Conservation (phyloP, 768 basidiomycete genomes). For the Termitomyces sp. region DNA sequence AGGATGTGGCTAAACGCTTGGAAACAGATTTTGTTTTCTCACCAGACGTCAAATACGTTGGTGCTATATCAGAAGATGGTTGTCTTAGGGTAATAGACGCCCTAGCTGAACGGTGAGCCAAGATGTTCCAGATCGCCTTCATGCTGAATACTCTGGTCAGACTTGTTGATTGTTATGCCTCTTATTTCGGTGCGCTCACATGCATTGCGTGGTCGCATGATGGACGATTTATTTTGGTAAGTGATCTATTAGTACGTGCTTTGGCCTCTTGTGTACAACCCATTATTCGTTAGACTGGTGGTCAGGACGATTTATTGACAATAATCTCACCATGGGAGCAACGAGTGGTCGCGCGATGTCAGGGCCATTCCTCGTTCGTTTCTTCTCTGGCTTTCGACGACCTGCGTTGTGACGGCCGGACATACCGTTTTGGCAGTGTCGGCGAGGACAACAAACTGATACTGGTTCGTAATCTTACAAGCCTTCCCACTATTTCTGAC, state of each 20-base stretch:
- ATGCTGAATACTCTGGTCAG: conserved; percentile 29
- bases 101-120: conserved; percentile 71
- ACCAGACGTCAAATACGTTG: conserved; percentile 87
- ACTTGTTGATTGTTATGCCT: conserved; percentile 89
- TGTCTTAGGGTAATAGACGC: conserved; percentile 88
- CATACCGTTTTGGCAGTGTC: conserved; percentile 92
- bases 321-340: conserved; percentile 95
- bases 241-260: background rate
- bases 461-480: conserved; percentile 44
- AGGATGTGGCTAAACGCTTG: background rate
- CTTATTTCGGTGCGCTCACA: conserved; percentile 90
- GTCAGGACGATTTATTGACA: conserved; percentile 94
- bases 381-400: conserved; percentile 87
- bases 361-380: conserved; percentile 95
- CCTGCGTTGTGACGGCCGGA: conserved; percentile 79
- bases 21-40: conserved; percentile 83
- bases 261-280: background rate
- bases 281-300: conserved; percentile 62
- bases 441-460: conserved; percentile 97
- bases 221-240: conserved; percentile 84
- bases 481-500: conserved; percentile 6
- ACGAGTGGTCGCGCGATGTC: conserved; percentile 90
- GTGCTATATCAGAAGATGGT: conserved; percentile 89
- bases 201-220: conserved; percentile 96
- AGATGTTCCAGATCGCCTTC: background rate